Base-by-base conservation (phyloP, 2,329 filamentous ascomycete genomes). In the Penicillium janthinellum region DNA sequence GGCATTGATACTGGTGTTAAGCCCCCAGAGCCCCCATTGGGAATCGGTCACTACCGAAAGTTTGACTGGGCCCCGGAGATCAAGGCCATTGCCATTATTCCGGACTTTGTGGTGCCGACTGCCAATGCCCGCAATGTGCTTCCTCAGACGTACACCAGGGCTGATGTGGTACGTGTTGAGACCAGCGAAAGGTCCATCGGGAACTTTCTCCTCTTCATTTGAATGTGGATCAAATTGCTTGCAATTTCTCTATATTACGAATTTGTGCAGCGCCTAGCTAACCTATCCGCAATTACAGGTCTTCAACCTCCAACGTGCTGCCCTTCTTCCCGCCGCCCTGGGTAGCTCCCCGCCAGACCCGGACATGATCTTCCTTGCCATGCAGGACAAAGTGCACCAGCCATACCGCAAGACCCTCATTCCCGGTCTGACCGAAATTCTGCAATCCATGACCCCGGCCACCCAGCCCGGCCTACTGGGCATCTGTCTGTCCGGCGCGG, bases 331-430 rank as follows among this genome's bases (percentile, higher is more conserved):
- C 35, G 91, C 92, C 11, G 93, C 93, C 0, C 84, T 99, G 48
- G 92, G 93, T 64, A 89, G 92, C 75, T 94, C 90, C 7, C 94
- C 95, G 10, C 94, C 93, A 1, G 90, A 97, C 73, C 89, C 95
- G 22, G 89, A 96, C 70, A 89, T 96, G 77, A 99, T 99, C 75
- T 96, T 96, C 80, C 88, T 96, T 50, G 94, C 93, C 49, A 99
- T 99, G 95, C 95, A 98, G 79, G 95, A 99, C 81, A 96, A 93
- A 79, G 87, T 99, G 62, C 95, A 99, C 80, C 95, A 99, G 78
- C 95, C 92, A 45, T 98, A 99, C 81, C 89, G 95, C 56, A 89
- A 95, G 78, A 89, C 86, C 2, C 85, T 99, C 63, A 96, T 99
- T 67, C 95, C 95, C 1, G 95, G 94, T 0, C 84, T 99, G 58